Conservation (phyloP, 75 land plant species). For the Pinus taeda region DNA sequence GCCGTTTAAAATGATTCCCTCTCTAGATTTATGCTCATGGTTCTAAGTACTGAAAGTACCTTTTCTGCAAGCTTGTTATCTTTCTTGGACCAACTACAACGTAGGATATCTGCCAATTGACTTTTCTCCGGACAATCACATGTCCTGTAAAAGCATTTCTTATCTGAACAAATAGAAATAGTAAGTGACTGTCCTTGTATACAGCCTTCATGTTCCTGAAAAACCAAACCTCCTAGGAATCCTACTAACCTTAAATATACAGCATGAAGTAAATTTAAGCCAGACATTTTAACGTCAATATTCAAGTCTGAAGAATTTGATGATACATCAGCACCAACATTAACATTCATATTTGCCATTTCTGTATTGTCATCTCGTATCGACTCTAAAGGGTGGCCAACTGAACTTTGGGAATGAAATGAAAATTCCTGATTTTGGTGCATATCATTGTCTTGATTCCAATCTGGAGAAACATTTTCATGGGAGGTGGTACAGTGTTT, state of each 20-base stretch:
- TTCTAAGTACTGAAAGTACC: slow-evolving; percentile 2
- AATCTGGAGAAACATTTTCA: background rate
- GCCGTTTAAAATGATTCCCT: background rate
- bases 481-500: background rate
- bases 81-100: slow-evolving; percentile 9
- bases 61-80: slow-evolving; percentile 1
- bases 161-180: slow-evolving; percentile 8
- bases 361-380: background rate
- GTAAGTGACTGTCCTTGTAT: slow-evolving; percentile 6
- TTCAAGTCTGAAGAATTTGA: background rate
- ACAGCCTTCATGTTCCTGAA: background rate
- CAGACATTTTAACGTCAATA: background rate
- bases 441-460: background rate
- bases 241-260: slow-evolving; percentile 2
- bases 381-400: background rate
- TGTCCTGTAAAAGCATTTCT: slow-evolving; percentile 7
- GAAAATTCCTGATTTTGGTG: background rate
- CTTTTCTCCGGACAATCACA: background rate
- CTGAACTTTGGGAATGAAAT: background rate
- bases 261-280: background rate
- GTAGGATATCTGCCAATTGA: background rate
- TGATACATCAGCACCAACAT: background rate
- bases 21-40: background rate
- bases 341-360: background rate
- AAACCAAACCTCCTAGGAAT: slow-evolving; percentile 2